Evolutionary conservation across 148 eudicot species (phyloP).

Genomic region (Nepenthes mirabilis): DNA sequence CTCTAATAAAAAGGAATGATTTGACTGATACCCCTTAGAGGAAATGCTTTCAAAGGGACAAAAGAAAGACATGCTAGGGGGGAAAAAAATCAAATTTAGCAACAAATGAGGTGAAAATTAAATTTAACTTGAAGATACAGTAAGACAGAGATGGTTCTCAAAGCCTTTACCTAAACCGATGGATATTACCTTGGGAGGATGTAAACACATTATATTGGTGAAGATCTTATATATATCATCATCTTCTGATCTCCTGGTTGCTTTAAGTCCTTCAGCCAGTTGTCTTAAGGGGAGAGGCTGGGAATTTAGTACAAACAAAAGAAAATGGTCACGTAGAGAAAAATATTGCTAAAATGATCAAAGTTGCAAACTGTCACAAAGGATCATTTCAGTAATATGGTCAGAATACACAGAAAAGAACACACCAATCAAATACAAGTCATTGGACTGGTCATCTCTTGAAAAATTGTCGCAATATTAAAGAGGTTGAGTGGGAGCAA

Average conservation of each 20-base stretch:
- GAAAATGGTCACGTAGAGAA: background rate
- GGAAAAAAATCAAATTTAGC: no score
- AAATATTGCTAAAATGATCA: background rate
- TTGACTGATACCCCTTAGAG: no score
- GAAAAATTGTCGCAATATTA: no score
- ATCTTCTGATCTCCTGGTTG: slow-evolving; percentile 54
- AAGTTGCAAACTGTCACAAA: background rate
- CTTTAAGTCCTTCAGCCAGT: slow-evolving; percentile 81
- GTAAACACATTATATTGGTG: slow-evolving; percentile 52
- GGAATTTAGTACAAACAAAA: slow-evolving; percentile 8
- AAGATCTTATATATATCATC: slow-evolving; percentile 70
- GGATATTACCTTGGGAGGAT: slow-evolving; percentile 68
- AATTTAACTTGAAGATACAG: background rate
- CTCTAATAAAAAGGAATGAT: no score
- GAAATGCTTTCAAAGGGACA: no score
- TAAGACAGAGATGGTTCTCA: background rate
- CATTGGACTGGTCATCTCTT: no score
- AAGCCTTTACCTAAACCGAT: background rate
- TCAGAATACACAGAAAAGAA: no score
- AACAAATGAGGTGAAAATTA: background rate
- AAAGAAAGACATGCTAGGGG: no score
- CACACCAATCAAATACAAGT: no score
- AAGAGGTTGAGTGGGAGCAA: no score
- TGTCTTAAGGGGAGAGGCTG: slow-evolving; percentile 90
- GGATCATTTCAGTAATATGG: background rate